Percentiles rank a stretch among this genome's conserved stretches.
Conservation (phyloP, 805 yeast species). For the Myxozyma lipomycoides region DNA sequence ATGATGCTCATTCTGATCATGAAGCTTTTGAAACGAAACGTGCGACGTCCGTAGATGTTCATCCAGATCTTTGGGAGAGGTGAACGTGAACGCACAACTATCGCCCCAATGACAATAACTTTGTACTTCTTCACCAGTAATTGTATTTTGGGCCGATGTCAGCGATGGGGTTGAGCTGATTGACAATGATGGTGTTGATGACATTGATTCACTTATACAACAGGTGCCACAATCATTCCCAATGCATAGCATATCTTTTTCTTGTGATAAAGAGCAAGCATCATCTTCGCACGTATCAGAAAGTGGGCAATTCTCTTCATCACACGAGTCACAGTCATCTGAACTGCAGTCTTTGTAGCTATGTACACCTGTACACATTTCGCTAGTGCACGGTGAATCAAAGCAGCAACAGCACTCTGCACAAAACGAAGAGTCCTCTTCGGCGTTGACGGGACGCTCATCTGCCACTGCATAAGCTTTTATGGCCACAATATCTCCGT, state of each 20-base stretch:
- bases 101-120: constrained; percentile 28
- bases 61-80: constrained; percentile 24
- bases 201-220: not conserved
- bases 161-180: not conserved
- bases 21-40: constrained; percentile 10
- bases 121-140: not conserved
- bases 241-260: not conserved
- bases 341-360: not conserved
- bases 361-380: not conserved
- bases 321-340: not conserved
- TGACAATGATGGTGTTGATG: not conserved
- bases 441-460: too few relatives aligned
- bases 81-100: constrained; percentile 26
- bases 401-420: not conserved
- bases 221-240: not conserved
- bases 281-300: too few relatives aligned
- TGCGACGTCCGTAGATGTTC: constrained; percentile 25
- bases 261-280: not conserved
- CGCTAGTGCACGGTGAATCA: not conserved
- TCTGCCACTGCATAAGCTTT: too few relatives aligned
- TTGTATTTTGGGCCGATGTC: not conserved
- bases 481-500: too few relatives aligned
- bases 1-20: constrained; percentile 6
- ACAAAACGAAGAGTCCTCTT: too few relatives aligned
- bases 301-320: too few relatives aligned